Conservation (phyloP, 2,329 filamentous ascomycete species). For the Talaromyces sp. region DNA sequence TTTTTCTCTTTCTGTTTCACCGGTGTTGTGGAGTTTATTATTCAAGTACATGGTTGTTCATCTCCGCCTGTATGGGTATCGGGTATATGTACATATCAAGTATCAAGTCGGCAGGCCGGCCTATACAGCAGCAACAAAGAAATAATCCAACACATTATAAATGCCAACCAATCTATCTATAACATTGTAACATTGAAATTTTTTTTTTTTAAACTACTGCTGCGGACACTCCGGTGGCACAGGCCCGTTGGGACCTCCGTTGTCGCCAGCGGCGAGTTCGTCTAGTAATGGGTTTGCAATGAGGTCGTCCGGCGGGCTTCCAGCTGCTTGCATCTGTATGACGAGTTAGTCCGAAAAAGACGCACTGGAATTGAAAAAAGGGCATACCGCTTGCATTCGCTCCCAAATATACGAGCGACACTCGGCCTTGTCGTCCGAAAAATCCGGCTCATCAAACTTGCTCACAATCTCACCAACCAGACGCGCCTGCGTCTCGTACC, state of each 20-base stretch:
- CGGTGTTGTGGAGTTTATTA: background rate
- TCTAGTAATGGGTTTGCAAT: conserved; percentile 56
- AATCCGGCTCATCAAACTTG: conserved; percentile 78
- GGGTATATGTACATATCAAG: background rate
- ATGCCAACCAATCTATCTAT: background rate
- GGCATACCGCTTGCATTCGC: conserved; percentile 87
- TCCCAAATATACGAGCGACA: conserved; percentile 93
- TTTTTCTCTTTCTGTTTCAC: background rate
- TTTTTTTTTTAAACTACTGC: conserved; percentile 38
- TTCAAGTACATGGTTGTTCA: background rate
- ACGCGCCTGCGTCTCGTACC: conserved; percentile 74
- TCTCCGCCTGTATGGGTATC: background rate
- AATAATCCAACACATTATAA: background rate
- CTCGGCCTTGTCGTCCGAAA: conserved; percentile 72
- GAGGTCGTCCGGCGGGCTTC: conserved; percentile 82
- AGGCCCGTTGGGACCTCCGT: conserved; percentile 41
- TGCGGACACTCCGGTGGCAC: conserved; percentile 58
- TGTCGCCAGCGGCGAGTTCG: conserved; percentile 74
- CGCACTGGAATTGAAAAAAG: background rate
- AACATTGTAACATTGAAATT: too few species aligned
- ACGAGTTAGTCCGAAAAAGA: background rate
- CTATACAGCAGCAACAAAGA: background rate
- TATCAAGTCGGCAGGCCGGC: background rate
- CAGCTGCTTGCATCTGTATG: conserved; percentile 93
- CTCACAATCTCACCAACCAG: conserved; percentile 80